Base-by-base conservation (phyloP, 306 rosid genomes). In the Cucurbita ficifolia region DNA sequence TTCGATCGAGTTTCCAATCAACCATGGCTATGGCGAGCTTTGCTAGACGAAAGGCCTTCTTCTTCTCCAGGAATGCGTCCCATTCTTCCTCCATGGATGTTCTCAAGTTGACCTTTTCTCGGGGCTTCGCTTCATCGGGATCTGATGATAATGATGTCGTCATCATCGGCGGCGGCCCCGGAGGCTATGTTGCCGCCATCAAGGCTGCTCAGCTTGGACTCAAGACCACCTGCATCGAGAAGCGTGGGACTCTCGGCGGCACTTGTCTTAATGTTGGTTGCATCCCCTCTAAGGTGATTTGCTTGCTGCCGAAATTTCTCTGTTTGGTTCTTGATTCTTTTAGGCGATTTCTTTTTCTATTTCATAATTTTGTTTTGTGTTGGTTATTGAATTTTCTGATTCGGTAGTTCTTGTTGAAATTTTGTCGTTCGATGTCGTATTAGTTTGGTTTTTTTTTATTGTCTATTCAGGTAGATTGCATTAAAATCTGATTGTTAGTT, bases 201-300 rank as follows among this genome's bases (percentile, higher is more conserved):
- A 95, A 95, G 85, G 97, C 99, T 18, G 86, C 99, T 12, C 99
- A 95, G 86, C 78, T 95, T 0, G 99, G 99, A 5, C 96, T 95
- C 72, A 95, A 91, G 79, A 95, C 99, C 65, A 85, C 99, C 69
- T 95, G 99, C 80, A 88, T 95, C 84, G 99, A 95, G 87, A 95
- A 91, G 91, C 97, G 96, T 39, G 97, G 97, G 4, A 14, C 97
- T 72, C 99, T 95, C 10, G 99, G 99, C 18, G 99, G 99, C 5
- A 95, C 99, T 54, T 95, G 99, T 73, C 99, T 95, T 73, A 95
- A 95, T 85, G 97, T 95, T 1, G 99, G 97, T n/a, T 94, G 98
- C 76, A 94, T 94, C 81, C 97, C 98, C 43, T 94, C 98, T 48
- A 94, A 94, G 99, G 99, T 93, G 22, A 22, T 19, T 40, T 43